These are phyloP conservation scores for Boechera divaricarpa DNA, from an alignment of 345 rosid genomes.

Conservation along the genomic window DNA sequence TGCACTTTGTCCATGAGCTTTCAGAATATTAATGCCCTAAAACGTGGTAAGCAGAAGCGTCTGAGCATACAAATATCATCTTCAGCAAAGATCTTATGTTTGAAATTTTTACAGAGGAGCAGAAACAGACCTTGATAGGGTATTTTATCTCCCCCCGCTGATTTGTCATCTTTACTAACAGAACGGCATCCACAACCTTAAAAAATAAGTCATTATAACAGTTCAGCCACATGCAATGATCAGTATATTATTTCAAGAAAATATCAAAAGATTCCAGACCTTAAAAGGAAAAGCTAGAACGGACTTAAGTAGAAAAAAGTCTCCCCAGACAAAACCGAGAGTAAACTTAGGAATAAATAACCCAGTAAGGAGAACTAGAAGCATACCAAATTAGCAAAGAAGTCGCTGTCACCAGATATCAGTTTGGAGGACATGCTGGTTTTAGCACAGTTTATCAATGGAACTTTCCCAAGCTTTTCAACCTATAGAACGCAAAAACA, in stretches of 20 bases:
- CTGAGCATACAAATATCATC: background rate
- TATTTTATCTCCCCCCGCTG: constrained; percentile 85
- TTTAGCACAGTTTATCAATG: constrained; percentile 91
- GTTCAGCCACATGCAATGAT: constrained; percentile 23
- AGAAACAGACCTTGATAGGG: constrained; percentile 80
- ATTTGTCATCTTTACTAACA: constrained; percentile 86
- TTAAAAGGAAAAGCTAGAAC: background rate
- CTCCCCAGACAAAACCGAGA: background rate
- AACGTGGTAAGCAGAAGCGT: constrained; percentile 18
- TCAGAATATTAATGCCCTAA: constrained; percentile 86
- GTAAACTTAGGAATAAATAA: background rate
- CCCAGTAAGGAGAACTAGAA: constrained; percentile 17
- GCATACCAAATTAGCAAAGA: constrained; percentile 90
- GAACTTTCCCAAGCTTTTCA: constrained; percentile 94
- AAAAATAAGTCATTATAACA: constrained; percentile 19
- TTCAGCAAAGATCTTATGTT: background rate
- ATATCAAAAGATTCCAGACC: background rate
- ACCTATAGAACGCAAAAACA: constrained; percentile 51
- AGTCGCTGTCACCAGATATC: constrained; percentile 88
- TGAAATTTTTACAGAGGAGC: constrained; percentile 7
- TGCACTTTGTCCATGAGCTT: constrained; percentile 97
- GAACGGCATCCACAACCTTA: constrained; percentile 91
- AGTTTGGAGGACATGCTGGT: constrained; percentile 99
- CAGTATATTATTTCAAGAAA: constrained; percentile 4
- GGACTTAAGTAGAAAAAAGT: background rate